Base-by-base conservation (phyloP, 768 basidiomycete genomes). In the Calocybe indica region DNA sequence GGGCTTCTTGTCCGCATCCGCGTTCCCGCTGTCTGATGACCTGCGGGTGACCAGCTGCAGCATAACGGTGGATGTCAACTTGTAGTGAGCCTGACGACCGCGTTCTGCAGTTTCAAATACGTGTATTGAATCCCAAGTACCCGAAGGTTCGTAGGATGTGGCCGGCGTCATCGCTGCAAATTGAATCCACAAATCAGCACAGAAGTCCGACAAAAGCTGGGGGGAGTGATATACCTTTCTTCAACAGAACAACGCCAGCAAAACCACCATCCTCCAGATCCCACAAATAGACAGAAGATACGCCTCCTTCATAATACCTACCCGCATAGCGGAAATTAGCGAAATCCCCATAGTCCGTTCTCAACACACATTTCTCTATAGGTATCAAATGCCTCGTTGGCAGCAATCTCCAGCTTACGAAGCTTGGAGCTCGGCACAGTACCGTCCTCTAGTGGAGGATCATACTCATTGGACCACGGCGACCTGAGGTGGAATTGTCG, bases 101-200 rank as follows among this genome's bases (percentile, higher is more conserved):
- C 93, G 82, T 61, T 96, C 93, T n/a, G 80, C 76, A 2, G 88
- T 79, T 66, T 99, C 96, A 55, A 99, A 97, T 45, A 98, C 95
- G 61, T 99, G 96, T 52, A 99, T 92, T 1, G 93, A 95, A 62
- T 99, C 94, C 96, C 96, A 99, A 46, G 91, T 85, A 15, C 92
- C 92, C 0, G 86, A 80, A 5, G 88, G 82, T 51, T 84, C 85
- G 47, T 73, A 71, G 8, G 70, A 58, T 6, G 73, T 66, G 8
- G 72, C 63, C 2, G 83, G 79, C 22, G 67, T 75, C 73, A 90
- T 78, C 5, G 73, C 88, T 90, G 52, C n/a, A 40, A 11, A 49
- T 22, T 39, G 41, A 22, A 12, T 8, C 38, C 47, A n/a, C 33
- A 37, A 39, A 34, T 12, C 34, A 22, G 42, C 22, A 3, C 15